phyloP scores from a whole-genome alignment of 2,329 filamentous ascomycete genomes.

The Pseudogymnoascus sp. region DNA sequence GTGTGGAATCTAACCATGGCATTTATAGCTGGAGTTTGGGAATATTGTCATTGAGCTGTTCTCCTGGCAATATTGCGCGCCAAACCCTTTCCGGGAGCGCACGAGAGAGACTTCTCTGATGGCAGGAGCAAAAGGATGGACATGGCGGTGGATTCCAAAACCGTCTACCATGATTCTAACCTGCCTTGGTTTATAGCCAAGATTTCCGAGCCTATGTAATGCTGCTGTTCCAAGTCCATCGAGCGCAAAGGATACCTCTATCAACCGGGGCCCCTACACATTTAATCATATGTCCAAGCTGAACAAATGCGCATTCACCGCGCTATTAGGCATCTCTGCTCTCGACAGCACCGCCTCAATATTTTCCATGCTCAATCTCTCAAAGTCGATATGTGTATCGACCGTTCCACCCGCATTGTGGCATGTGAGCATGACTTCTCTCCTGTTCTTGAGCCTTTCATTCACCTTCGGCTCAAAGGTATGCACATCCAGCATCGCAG shows the following conservation, averaged over 20 bases:
- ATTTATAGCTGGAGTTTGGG: background rate
- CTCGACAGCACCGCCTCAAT: slow-evolving; percentile 49
- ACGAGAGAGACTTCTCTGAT: background rate
- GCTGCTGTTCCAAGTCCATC: background rate
- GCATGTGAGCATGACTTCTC: slow-evolving; percentile 47
- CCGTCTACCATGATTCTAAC: background rate
- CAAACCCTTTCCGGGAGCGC: background rate
- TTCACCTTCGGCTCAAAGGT: slow-evolving; percentile 44
- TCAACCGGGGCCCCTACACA: background rate
- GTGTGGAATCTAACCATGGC: background rate
- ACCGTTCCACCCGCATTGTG: slow-evolving; percentile 62
- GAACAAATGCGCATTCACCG: slow-evolving; percentile 48
- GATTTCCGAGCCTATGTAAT: background rate
- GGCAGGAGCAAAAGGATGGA: background rate
- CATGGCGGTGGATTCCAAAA: background rate
- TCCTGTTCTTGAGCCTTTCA: slow-evolving; percentile 21
- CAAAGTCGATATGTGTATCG: slow-evolving; percentile 55
- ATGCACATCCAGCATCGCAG: slow-evolving; percentile 58
- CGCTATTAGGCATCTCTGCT: slow-evolving; percentile 45
- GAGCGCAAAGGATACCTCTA: background rate
- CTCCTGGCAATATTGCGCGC: background rate
- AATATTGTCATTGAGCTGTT: background rate
- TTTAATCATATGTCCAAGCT: background rate
- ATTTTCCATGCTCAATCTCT: slow-evolving; percentile 59
- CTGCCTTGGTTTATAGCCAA: background rate